Percentiles rank a stretch among this genome's conserved stretches.
phyloP scores from a whole-genome alignment of 2,329 filamentous ascomycete genomes.

The Plectosphaerella cucumerina region DNA sequence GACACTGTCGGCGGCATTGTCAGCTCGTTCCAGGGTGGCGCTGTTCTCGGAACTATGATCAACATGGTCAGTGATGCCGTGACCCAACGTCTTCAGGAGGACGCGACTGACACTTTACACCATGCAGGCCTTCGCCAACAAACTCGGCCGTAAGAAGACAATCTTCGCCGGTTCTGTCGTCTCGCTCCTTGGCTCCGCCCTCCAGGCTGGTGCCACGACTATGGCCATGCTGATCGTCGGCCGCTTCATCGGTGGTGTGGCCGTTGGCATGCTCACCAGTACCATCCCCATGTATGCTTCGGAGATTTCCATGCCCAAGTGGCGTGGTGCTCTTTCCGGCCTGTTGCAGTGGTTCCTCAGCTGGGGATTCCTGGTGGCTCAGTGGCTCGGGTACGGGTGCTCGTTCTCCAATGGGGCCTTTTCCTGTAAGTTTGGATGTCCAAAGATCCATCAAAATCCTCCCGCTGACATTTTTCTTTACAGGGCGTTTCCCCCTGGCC shows the following conservation, averaged over 20 bases:
- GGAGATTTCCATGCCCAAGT: constrained; percentile 31
- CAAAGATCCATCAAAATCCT: neutral
- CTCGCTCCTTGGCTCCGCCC: constrained; percentile 22
- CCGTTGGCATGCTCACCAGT: constrained; percentile 42
- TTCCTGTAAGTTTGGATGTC: constrained; percentile 17
- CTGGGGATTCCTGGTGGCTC: constrained; percentile 34
- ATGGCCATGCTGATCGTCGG: constrained; percentile 42
- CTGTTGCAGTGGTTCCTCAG: constrained; percentile 41
- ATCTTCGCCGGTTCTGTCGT: constrained; percentile 24
- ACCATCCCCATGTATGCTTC: constrained; percentile 42
- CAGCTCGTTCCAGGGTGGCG: constrained; percentile 20
- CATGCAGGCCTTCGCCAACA: constrained; percentile 20
- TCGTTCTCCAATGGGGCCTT: constrained; percentile 19
- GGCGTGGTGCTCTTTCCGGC: constrained; percentile 32
- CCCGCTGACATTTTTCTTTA: neutral
- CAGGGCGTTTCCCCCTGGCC: constrained; percentile 25
- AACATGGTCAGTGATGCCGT: constrained; percentile 15
- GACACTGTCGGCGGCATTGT: constrained; percentile 19
- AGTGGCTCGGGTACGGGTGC: constrained; percentile 26
- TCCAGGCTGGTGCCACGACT: constrained; percentile 24
- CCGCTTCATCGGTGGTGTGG: constrained; percentile 43
- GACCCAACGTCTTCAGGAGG: neutral
- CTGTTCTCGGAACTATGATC: constrained; percentile 20
- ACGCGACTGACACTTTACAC: neutral
- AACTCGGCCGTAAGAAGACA: constrained; percentile 21